Evolutionary conservation across 2,329 filamentous ascomycete species (phyloP), one percentile per base, ranked within the genome.

Genomic region (Daldinia eschscholtzii): DNA sequence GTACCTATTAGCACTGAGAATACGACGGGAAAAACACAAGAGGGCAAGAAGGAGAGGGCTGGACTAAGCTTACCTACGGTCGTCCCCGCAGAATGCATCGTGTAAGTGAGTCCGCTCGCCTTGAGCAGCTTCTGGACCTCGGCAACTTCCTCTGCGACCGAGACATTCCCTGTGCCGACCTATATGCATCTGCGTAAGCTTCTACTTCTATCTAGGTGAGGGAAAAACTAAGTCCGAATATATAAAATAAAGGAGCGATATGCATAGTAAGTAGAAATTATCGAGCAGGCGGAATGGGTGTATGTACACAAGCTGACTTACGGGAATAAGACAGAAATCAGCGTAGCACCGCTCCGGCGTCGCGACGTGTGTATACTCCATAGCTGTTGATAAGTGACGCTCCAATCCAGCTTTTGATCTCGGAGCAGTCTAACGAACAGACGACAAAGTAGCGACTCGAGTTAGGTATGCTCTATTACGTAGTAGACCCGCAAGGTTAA

Each of bases 41-140:
- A 6, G 30, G 42, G 56, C 46, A 23, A 10, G 35, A 52, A 28
- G 7, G 7, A 50, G 35, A 46, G 61, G 42, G n/a, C 12, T 15
- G 35, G 13, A 12, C 13, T 15, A 4, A 30, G 84, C 90, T 65
- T 83, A 96, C 93, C 94, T 62, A 98, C 88, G 0, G 95, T 98
- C 0, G 95, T 98, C 12, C 95, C 96, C 1, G 94, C 94, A 28
- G 93, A 94, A 81, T 98, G 95, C 93, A 98, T 96, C 53, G 87
- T 90, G 79, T 94, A 95, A 71, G 89, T 90, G 70, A 98, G 80
- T 1, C 93, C 93, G 74, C 92, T 96, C 61, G 88, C 89, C 80
- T 92, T 89, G 75, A 99, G 86, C 39, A 98, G 85, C 64, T 91
- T 89, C 83, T 98, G 95, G 41, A 98, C 93, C 70, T 92, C 90